A percentile compares a stretch with the other conserved stretches of the same genome.
Evolutionary conservation across 2,329 filamentous ascomycete species (phyloP).

Genomic region (Cercospora sp.): DNA sequence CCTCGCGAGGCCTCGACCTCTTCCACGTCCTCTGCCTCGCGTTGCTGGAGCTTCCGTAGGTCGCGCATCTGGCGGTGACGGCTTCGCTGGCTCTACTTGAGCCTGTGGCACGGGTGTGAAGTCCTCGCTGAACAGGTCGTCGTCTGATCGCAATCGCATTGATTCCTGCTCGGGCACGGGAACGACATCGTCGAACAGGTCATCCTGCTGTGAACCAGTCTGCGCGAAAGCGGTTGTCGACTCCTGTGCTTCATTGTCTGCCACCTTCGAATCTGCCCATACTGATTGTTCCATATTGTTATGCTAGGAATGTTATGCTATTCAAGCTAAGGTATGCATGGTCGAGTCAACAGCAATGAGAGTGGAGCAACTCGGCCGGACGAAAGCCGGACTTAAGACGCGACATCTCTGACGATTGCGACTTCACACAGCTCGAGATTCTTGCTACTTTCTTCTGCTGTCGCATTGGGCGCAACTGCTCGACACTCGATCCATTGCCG

Average conservation of each 20-base stretch:
- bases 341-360: neutral
- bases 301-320: neutral
- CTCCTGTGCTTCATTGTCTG: neutral
- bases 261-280: constrained; percentile 1
- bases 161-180: constrained; percentile 45
- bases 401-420: constrained; percentile 1
- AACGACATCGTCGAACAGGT: constrained; percentile 40
- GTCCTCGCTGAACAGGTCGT: constrained; percentile 55
- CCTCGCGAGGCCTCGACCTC: constrained; percentile 27
- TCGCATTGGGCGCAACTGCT: neutral
- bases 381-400: neutral
- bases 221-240: constrained; percentile 34
- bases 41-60: constrained; percentile 10
- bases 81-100: constrained; percentile 33
- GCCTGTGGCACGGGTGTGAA: constrained; percentile 51
- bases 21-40: constrained; percentile 29
- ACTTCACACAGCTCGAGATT: neutral
- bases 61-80: constrained; percentile 19
- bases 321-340: neutral
- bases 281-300: constrained; percentile 11
- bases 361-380: neutral
- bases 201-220: constrained; percentile 38
- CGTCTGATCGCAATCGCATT: constrained; percentile 52
- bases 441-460: neutral
- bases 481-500: neutral